Conservation (phyloP, 306 rosid species). For the Senna siamea region DNA sequence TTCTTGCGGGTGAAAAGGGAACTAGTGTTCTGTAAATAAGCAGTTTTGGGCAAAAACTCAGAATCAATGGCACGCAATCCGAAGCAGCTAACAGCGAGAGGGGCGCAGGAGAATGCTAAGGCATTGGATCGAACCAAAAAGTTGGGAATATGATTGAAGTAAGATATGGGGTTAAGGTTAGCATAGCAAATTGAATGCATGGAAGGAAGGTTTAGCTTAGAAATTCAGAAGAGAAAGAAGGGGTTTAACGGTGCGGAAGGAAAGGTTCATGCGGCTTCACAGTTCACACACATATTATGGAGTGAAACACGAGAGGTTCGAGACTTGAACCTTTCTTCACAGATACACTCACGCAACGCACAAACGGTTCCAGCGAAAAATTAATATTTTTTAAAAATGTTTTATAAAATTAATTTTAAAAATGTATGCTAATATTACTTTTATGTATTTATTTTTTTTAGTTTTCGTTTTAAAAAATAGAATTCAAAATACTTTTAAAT, state of each 20-base stretch:
- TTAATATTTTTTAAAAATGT: too few relatives aligned
- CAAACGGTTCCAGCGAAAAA: too few relatives aligned
- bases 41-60: constrained; percentile 31
- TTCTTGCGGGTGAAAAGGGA: constrained; percentile 38
- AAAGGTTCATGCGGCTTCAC: too few relatives aligned
- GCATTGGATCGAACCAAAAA: constrained; percentile 40
- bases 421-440: too few relatives aligned
- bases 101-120: constrained; percentile 6
- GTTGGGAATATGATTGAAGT: constrained; percentile 25
- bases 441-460: too few relatives aligned
- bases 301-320: too few relatives aligned
- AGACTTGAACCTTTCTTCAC: too few relatives aligned
- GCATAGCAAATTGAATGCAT: constrained; percentile 43
- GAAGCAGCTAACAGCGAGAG: constrained; percentile 30
- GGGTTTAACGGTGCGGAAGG: constrained; percentile 12
- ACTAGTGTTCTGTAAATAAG: constrained; percentile 35
- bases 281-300: too few relatives aligned
- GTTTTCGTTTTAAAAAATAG: too few relatives aligned
- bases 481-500: too few relatives aligned
- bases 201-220: constrained; percentile 31
- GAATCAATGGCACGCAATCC: constrained; percentile 45
- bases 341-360: too few relatives aligned
- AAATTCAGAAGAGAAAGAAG: neutral
- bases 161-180: constrained; percentile 19
- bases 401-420: too few relatives aligned